Conservation (phyloP, 139 green algal species). For the Chlamydomonas applanata region DNA sequence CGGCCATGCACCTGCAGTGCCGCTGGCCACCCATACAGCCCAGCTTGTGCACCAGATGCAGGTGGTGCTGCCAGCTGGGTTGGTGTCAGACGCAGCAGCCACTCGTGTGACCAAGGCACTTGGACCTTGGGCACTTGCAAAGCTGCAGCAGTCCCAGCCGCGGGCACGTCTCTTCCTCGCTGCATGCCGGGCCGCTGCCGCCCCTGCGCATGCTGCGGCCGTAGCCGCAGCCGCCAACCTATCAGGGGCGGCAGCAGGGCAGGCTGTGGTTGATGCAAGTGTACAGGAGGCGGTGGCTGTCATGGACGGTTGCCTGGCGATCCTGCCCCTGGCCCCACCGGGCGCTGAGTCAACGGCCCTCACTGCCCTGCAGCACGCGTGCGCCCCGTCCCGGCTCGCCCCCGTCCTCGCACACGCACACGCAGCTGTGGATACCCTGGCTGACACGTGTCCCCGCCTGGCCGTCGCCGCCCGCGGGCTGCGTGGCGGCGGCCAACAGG, state of each 20-base stretch:
- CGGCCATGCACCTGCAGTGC: too few species aligned
- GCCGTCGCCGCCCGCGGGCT: too few species aligned
- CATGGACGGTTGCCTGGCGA: slow-evolving; percentile 22
- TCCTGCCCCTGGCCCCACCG: slow-evolving; percentile 21
- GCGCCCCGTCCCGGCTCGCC: slow-evolving; percentile 10
- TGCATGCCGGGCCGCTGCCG: not conserved
- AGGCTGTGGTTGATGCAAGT: too few species aligned
- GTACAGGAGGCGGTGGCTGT: not conserved
- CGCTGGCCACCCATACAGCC: too few species aligned
- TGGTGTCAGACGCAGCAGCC: not conserved
- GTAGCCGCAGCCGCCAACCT: too few species aligned
- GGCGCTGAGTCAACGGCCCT: slow-evolving; percentile 30
- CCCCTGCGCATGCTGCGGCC: too few species aligned
- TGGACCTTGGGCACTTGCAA: not conserved
- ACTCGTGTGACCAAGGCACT: not conserved
- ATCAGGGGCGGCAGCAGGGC: too few species aligned
- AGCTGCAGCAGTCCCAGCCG: not conserved
- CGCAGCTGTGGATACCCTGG: not conserved
- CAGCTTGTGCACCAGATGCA: too few species aligned
- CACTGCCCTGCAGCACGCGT: slow-evolving; percentile 22
- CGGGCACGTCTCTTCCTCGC: not conserved
- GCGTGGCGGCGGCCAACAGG: too few species aligned
- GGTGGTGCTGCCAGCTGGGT: not conserved
- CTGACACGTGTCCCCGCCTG: too few species aligned
- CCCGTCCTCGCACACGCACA: slow-evolving; percentile 1